A percentile compares a stretch with the other conserved stretches of the same genome.
Evolutionary conservation across 192 early-diverging fungal species (phyloP).

Genomic region (Radiomyces spectabilis): DNA sequence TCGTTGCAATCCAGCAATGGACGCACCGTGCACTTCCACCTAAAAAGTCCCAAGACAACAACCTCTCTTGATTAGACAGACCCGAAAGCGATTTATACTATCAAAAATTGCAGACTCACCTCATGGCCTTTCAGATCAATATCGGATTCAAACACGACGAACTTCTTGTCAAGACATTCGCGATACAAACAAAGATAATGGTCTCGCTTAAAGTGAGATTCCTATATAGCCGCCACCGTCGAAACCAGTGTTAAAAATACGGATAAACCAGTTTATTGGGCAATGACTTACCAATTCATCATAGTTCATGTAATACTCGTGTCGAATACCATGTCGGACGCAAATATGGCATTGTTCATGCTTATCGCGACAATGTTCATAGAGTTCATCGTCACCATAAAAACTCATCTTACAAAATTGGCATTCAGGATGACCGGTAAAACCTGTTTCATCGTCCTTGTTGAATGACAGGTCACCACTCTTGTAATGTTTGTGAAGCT

Average conservation of each 20-base stretch:
- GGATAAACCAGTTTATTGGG: neutral
- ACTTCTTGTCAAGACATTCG: constrained; percentile 87
- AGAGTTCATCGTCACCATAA: constrained; percentile 92
- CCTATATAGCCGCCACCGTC: constrained; percentile 16
- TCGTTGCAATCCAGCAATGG: constrained; percentile 17
- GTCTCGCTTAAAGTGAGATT: constrained; percentile 70
- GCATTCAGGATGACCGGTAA: constrained; percentile 85
- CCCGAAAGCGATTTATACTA: neutral
- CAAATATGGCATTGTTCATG: constrained; percentile 96
- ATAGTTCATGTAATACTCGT: constrained; percentile 88
- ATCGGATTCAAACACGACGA: constrained; percentile 90
- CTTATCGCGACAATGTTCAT: constrained; percentile 83
- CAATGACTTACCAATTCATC: constrained; percentile 51
- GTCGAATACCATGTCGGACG: constrained; percentile 57
- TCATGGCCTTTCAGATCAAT: constrained; percentile 90
- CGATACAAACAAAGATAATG: constrained; percentile 77
- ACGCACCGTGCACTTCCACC: constrained; percentile 32
- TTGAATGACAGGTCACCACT: constrained; percentile 51
- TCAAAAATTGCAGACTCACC: no score
- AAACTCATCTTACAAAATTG: constrained; percentile 79
- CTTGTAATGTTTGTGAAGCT: constrained; percentile 71
- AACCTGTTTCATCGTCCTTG: constrained; percentile 51
- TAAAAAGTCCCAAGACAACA: constrained; percentile 1
- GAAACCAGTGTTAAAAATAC: neutral
- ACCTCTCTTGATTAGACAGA: neutral